Conservation (phyloP, 345 rosid species). For the Syzygium oleosum region DNA sequence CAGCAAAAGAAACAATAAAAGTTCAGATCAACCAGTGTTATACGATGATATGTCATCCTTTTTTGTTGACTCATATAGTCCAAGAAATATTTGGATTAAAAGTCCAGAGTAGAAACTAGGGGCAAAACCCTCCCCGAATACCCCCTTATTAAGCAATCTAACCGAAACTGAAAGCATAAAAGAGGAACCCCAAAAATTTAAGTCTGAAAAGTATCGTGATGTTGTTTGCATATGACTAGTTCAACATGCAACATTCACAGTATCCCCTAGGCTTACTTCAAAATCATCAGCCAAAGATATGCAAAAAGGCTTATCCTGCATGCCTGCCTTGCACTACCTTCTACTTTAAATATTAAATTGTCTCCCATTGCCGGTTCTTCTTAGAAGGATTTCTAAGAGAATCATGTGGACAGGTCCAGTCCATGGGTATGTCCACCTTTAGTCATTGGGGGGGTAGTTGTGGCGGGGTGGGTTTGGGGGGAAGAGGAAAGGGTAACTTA, state of each 20-base stretch:
- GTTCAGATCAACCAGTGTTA: neutral
- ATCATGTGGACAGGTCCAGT: neutral
- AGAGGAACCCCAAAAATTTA: neutral
- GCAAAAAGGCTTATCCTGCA: neutral
- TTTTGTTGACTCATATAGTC: neutral
- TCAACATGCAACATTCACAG: neutral
- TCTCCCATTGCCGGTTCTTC: neutral
- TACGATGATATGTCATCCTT: neutral
- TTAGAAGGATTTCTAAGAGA: neutral
- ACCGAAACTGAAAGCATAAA: neutral
- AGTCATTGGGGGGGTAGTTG: neutral
- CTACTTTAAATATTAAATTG: neutral
- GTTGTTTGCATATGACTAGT: neutral
- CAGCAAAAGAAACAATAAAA: neutral
- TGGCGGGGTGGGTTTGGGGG: too few species aligned
- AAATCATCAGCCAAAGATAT: neutral
- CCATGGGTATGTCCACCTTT: neutral
- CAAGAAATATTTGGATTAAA: neutral
- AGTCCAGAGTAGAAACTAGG: neutral
- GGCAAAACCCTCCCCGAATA: neutral
- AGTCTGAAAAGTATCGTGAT: neutral
- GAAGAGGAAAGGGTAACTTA: constrained; percentile 21
- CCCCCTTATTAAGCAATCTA: neutral
- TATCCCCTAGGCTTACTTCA: neutral
- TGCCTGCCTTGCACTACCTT: neutral